These are phyloP conservation scores for Carex kokanica DNA, from an alignment of 176 grass and related monocot species.

Conservation along the genomic window DNA sequence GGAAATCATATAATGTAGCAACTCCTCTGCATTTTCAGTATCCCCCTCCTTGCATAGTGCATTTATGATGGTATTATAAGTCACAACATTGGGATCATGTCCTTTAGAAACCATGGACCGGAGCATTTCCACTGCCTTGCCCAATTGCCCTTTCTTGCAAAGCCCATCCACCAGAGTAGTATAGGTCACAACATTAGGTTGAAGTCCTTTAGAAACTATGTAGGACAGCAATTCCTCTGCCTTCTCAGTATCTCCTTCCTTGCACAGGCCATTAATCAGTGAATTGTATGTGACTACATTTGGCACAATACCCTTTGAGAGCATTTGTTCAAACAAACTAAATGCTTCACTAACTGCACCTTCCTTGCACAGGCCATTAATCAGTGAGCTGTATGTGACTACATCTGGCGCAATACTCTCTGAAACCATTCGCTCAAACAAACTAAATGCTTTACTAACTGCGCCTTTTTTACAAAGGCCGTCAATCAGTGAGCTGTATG, in stretches of 20 bases:
- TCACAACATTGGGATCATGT: no score
- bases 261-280: conserved; percentile 31
- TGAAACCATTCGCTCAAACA: conserved; percentile 40
- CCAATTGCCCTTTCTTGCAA: no score
- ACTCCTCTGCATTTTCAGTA: no score
- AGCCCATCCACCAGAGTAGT: no score
- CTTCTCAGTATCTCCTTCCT: not conserved
- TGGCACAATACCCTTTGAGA: not conserved
- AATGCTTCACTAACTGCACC: not conserved
- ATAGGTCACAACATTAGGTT: no score
- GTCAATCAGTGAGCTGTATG: conserved; percentile 19
- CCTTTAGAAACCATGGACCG: no score
- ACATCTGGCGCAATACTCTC: conserved; percentile 30
- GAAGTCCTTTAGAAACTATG: no score
- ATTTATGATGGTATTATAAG: no score
- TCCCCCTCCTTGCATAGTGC: no score
- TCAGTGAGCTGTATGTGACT: not conserved
- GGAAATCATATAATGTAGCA: not conserved
- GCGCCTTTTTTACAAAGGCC: conserved; percentile 16
- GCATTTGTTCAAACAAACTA: not conserved
- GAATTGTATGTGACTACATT: not conserved
- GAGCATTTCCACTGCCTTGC: no score
- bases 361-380: not conserved
- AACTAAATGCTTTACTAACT: conserved; percentile 24
- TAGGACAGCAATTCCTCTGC: no score